These are phyloP conservation scores for Penicillium sp. DNA, from an alignment of 2,329 filamentous ascomycete species.

Conservation along the genomic window DNA sequence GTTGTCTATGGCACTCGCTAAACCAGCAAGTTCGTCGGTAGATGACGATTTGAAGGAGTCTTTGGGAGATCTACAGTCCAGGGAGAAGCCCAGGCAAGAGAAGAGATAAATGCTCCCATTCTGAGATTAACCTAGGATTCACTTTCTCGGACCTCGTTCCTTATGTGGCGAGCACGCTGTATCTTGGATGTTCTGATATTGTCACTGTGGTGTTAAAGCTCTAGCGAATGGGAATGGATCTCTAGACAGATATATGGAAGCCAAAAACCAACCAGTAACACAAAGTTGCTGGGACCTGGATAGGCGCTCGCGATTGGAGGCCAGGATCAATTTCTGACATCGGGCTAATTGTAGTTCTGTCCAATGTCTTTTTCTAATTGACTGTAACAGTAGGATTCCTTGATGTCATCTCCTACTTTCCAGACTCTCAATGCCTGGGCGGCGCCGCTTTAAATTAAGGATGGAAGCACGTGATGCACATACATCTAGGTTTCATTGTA, in stretches of 20 bases:
- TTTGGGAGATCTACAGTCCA: not conserved
- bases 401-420: not conserved
- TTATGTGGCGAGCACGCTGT: not conserved
- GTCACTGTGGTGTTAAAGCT: not conserved
- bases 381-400: too few relatives aligned
- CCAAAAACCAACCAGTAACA: too few relatives aligned
- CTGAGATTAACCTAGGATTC: not conserved
- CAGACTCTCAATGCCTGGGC: not conserved
- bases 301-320: too few relatives aligned
- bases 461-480: not conserved
- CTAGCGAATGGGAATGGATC: not conserved
- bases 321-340: too few relatives aligned
- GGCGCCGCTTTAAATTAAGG: not conserved
- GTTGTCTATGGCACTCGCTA: too few relatives aligned
- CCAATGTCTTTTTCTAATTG: too few relatives aligned
- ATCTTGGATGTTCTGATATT: not conserved
- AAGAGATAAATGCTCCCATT: not conserved
- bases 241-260: too few relatives aligned
- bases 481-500: not conserved
- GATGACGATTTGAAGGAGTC: too few relatives aligned
- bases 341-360: too few relatives aligned
- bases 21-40: too few relatives aligned
- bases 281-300: too few relatives aligned
- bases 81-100: not conserved
- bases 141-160: not conserved